Percentiles rank a stretch among this genome's conserved stretches.
These are phyloP conservation scores for Calonectria naviculata DNA, from an alignment of 2,329 filamentous ascomycete species.

Conservation along the genomic window DNA sequence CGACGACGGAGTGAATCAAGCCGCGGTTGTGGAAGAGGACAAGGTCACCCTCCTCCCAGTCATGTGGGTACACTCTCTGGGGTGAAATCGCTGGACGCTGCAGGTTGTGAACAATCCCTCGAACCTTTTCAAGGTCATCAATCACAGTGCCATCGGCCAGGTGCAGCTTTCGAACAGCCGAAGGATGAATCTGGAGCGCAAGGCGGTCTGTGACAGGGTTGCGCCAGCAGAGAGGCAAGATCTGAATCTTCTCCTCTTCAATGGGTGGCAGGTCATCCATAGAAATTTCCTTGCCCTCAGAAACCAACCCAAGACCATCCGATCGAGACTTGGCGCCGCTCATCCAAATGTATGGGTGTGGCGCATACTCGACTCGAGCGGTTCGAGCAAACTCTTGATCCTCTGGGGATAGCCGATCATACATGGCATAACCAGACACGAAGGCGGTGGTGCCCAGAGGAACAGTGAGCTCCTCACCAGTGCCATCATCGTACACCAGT, in stretches of 20 bases:
- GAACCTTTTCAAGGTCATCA: conserved; percentile 74
- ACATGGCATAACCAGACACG: conserved; percentile 77
- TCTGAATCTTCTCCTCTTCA: conserved; percentile 74
- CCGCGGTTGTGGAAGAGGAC: conserved; percentile 85
- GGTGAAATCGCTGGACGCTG: conserved; percentile 81
- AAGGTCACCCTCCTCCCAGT: conserved; percentile 82
- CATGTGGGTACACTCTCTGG: conserved; percentile 75
- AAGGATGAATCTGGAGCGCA: conserved; percentile 80
- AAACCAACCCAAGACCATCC: conserved; percentile 78
- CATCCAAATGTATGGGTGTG: conserved; percentile 89
- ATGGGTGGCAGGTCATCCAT: conserved; percentile 71
- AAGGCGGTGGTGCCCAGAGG: conserved; percentile 83
- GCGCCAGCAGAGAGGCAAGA: conserved; percentile 81
- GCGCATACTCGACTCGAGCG: conserved; percentile 78
- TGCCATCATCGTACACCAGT: conserved; percentile 79
- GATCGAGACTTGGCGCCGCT: conserved; percentile 72
- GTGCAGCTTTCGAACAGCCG: conserved; percentile 76
- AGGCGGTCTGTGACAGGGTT: conserved; percentile 78
- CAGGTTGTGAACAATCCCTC: conserved; percentile 75
- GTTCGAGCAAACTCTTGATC: conserved; percentile 76
- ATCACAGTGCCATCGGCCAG: conserved; percentile 73
- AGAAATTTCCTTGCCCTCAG: conserved; percentile 72
- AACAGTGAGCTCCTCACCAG: conserved; percentile 72
- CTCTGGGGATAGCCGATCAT: conserved; percentile 70
- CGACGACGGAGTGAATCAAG: conserved; percentile 79